Base-by-base conservation (phyloP, 2,329 filamentous ascomycete species). In the Alternaria incomplexa region DNA sequence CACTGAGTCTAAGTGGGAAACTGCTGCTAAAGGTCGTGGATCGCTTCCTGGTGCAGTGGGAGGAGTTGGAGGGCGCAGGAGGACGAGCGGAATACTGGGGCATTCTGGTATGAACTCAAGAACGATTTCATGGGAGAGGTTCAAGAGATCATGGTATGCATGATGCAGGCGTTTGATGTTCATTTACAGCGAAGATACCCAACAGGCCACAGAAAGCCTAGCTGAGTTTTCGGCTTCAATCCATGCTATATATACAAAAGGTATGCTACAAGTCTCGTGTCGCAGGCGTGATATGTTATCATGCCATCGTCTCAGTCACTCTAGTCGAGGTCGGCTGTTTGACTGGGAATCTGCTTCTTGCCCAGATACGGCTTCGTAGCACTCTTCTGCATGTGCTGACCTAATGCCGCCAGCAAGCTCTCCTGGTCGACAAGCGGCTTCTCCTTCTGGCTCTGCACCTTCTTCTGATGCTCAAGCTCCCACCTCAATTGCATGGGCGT, bases 41-140 rank as follows among this genome's bases (percentile, higher is more conserved):
- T 79, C 82, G 90, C 52, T 92, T 96, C 73, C 79, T 96, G 56
- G 93, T 97, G 59, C 94, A 97, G 83, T 96, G 95, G 85, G 85
- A 88, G 62, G 81, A 83, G 58, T 82, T 96, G 45, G 88, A 87
- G 2, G 76, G 73, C 26, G 66, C 47, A 23, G 74, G 71, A 3
- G 80, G 81, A 5, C 68, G 79, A 62, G 81, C 77, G 7, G 82
- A 85, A 74, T 84, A 76, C 69, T 71, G 73, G 58, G 83, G 83
- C 3, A 74, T 83, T n/a, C 60, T 84, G 58, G 76, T 80, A 8
- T 78, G 58, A 71, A 23, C 17, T 32, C 30, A 23, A 43, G 20
- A 13, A 43, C 8, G n/a, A 20, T 17, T 11, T n/a, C 11, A 25
- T 28, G 32, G 23, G 15, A 32, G n/a, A 47, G 13, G 26, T n/a